Conservation (phyloP, 768 basidiomycete genomes). For the Tylopilus subfusipes region DNA sequence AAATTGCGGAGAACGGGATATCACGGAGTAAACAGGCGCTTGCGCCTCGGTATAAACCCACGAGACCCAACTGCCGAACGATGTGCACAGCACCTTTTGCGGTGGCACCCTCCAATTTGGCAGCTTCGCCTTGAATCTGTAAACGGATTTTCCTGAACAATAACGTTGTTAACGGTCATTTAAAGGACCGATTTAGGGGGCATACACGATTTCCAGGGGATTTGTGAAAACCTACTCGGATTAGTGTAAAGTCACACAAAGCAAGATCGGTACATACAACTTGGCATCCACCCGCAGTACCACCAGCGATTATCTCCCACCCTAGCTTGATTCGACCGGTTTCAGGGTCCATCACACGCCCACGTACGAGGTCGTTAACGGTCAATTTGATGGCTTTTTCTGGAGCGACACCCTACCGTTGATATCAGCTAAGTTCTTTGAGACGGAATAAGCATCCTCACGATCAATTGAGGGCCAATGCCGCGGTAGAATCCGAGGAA, state of each 20-base stretch:
- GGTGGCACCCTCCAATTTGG: slow-evolving; percentile 75
- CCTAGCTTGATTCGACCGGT: slow-evolving; percentile 88
- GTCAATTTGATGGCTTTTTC: slow-evolving; percentile 99
- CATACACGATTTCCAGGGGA: slow-evolving; percentile 93
- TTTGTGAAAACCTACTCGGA: slow-evolving; percentile 84
- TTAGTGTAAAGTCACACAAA: slow-evolving; percentile 17
- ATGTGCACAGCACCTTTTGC: slow-evolving; percentile 91
- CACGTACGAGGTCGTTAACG: slow-evolving; percentile 88
- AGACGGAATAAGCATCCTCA: slow-evolving; percentile 31
- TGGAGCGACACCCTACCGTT: slow-evolving; percentile 79
- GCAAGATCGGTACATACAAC: slow-evolving; percentile 60
- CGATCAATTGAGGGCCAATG: slow-evolving; percentile 90
- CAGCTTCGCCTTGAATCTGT: slow-evolving; percentile 94
- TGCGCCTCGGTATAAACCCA: slow-evolving; percentile 92
- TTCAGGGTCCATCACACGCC: slow-evolving; percentile 85
- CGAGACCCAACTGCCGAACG: slow-evolving; percentile 83
- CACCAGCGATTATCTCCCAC: slow-evolving; percentile 95
- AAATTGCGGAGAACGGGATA: slow-evolving; percentile 95
- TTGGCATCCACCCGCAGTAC: slow-evolving; percentile 93
- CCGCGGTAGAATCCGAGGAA: slow-evolving; percentile 95
- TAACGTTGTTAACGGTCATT: neutral
- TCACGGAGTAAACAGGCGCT: slow-evolving; percentile 92
- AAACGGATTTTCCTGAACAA: slow-evolving; percentile 79
- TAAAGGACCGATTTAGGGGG: neutral
- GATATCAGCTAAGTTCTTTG: slow-evolving; percentile 7